Conservation (phyloP, 2,329 filamentous ascomycete genomes). For the Metarhizium robertsii region DNA sequence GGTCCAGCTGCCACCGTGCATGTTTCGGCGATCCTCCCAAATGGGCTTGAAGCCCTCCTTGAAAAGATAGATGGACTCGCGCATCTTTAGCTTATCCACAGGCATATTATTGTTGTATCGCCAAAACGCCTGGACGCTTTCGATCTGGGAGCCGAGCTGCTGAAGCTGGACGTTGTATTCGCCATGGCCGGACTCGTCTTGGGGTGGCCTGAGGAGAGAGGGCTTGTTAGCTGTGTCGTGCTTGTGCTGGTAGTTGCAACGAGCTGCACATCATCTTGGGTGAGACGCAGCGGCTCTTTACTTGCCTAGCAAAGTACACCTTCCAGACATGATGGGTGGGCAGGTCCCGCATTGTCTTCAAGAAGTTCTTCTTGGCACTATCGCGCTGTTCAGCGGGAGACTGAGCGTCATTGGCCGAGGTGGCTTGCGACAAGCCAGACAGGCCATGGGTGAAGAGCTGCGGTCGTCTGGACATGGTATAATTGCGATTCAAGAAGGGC, state of each 20-base stretch:
- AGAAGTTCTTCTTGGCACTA: slow-evolving; percentile 75
- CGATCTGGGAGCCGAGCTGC: slow-evolving; percentile 56
- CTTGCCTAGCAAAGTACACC: slow-evolving; percentile 55
- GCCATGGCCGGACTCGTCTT: slow-evolving; percentile 33
- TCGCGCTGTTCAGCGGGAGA: slow-evolving; percentile 67
- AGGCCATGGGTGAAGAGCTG: slow-evolving; percentile 54
- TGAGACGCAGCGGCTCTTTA: too few relatives aligned
- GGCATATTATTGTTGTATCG: slow-evolving; percentile 75
- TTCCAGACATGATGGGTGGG: slow-evolving; percentile 75
- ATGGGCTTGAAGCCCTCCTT: slow-evolving; percentile 67
- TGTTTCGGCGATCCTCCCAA: slow-evolving; percentile 82
- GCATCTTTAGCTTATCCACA: slow-evolving; percentile 64
- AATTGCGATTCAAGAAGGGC: neutral
- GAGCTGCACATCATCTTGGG: too few relatives aligned
- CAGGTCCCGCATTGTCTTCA: slow-evolving; percentile 62
- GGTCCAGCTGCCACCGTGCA: slow-evolving; percentile 81
- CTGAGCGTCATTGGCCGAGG: slow-evolving; percentile 48
- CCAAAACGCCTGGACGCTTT: slow-evolving; percentile 80
- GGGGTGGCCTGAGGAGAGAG: slow-evolving; percentile 20
- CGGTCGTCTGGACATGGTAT: slow-evolving; percentile 46
- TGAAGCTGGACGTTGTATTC: slow-evolving; percentile 48
- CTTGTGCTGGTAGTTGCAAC: neutral
- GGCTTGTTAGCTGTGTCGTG: neutral
- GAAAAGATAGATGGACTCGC: slow-evolving; percentile 72
- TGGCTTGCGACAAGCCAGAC: slow-evolving; percentile 50